Conservation (phyloP, 345 rosid species). For the Arabidopsis suecica region DNA sequence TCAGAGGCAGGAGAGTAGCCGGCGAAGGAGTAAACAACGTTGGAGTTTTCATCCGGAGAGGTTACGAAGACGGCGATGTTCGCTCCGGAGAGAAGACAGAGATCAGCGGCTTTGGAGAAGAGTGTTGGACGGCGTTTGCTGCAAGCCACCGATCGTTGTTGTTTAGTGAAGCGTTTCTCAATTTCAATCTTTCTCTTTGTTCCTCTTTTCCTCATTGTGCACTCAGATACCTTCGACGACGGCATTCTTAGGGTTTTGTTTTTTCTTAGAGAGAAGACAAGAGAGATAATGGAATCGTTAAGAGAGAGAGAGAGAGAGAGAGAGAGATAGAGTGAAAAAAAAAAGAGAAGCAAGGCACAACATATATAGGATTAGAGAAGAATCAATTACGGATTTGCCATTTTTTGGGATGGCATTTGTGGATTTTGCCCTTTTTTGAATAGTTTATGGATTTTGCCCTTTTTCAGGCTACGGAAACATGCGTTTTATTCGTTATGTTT, state of each 20-base stretch:
- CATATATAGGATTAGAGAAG: too few relatives aligned
- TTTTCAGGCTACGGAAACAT: too few relatives aligned
- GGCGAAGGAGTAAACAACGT: slow-evolving; percentile 2
- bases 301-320: too few relatives aligned
- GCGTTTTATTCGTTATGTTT: too few relatives aligned
- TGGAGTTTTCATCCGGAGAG: not conserved
- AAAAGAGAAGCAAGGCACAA: too few relatives aligned
- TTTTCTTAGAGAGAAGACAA: too few relatives aligned
- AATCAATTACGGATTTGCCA: too few relatives aligned
- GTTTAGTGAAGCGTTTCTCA: not conserved
- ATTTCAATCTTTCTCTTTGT: not conserved
- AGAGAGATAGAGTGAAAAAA: too few relatives aligned
- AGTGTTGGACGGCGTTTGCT: not conserved
- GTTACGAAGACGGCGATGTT: slow-evolving; percentile 5
- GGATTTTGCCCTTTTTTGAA: too few relatives aligned
- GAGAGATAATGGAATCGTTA: too few relatives aligned
- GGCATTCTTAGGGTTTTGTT: not conserved
- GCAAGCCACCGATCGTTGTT: slow-evolving; percentile 1
- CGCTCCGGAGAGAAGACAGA: not conserved
- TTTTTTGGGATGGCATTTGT: too few relatives aligned
- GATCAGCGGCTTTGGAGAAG: not conserved
- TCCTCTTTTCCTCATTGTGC: not conserved
- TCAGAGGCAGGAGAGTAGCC: not conserved
- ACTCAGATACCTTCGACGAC: not conserved
- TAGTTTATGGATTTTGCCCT: too few relatives aligned